Evolutionary conservation across 78 protist species (phyloP), one percentile per base, ranked within the genome.

Genomic region (Polysphondylium violaceum): DNA sequence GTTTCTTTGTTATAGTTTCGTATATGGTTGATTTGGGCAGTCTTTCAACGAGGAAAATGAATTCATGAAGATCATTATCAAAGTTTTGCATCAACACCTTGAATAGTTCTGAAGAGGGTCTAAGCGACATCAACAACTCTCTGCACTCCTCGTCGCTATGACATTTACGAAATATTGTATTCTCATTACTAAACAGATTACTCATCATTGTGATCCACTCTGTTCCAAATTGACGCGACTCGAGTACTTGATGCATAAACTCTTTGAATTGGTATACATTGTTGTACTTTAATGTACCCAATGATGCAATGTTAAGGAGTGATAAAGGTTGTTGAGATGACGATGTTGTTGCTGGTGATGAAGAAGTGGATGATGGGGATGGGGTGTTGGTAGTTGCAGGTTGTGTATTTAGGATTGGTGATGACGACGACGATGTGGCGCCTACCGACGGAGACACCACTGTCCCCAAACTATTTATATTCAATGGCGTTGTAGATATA

Each of bases 281-380:
- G 0, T 64, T 47, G 36, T 36, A 64, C 23, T 64, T 29, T 11
- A 64, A 21, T 21, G 43, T 41, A 19, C 7, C n/a, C n/a, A 1
- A 6, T 64, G 25, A 3, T 36, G 47, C 0, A 47, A 47, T 47
- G 7, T 47, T 47, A n/a, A n/a, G n/a, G n/a, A n/a, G n/a, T n/a
- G n/a, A 47, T 47, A 14, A 47, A 14, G 7, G 53, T 47, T 47
- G 7, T 14, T 47, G 7, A n/a, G 64, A 33, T 1, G 64, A 36
- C 41, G 71, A 29, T 19, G 85, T 55, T 19, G 21, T 38, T 53
- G 85, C 40, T 38, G 83, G 9, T 27, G 65, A 31, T 29, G 79
- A 51, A 35, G 78, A 14, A n/a, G 78, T 69, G 27, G 81, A 4
- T 41, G 75, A 8, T 8, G 43, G 35, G 3, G 53, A 9, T 29